Evolutionary conservation across 116 monocot species (phyloP).

Genomic region (Iris pallida): DNA sequence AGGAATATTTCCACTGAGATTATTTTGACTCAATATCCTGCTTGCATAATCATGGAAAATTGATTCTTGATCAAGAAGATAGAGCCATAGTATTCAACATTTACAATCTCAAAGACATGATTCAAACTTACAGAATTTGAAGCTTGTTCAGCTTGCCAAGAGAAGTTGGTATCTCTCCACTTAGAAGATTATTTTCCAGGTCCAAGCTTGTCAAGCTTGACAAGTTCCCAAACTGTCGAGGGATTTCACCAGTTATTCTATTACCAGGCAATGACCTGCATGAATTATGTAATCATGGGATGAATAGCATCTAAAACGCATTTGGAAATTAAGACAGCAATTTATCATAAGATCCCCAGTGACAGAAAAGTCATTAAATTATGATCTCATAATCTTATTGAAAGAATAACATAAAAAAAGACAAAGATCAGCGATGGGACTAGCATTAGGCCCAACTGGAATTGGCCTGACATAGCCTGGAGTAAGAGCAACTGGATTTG

Average conservation of each 20-base stretch:
- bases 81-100: background rate
- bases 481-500: no score
- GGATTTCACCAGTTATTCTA: constrained; percentile 50
- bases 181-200: constrained; percentile 39
- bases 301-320: no score
- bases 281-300: background rate
- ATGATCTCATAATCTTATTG: no score
- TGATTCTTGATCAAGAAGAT: background rate
- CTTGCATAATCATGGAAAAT: background rate
- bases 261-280: constrained; percentile 46
- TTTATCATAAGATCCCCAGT: no score
- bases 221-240: constrained; percentile 44
- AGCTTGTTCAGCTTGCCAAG: constrained; percentile 51
- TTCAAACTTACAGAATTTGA: constrained; percentile 34
- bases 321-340: no score
- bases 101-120: background rate
- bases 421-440: no score
- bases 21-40: constrained; percentile 43
- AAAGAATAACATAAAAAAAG: no score
- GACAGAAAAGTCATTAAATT: no score
- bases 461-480: no score
- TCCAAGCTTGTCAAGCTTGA: constrained; percentile 39
- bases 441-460: no score
- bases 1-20: constrained; percentile 40
- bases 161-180: constrained; percentile 45